Conservation (phyloP, 139 green algal species). For the Tetradesmus lagerheimii region DNA sequence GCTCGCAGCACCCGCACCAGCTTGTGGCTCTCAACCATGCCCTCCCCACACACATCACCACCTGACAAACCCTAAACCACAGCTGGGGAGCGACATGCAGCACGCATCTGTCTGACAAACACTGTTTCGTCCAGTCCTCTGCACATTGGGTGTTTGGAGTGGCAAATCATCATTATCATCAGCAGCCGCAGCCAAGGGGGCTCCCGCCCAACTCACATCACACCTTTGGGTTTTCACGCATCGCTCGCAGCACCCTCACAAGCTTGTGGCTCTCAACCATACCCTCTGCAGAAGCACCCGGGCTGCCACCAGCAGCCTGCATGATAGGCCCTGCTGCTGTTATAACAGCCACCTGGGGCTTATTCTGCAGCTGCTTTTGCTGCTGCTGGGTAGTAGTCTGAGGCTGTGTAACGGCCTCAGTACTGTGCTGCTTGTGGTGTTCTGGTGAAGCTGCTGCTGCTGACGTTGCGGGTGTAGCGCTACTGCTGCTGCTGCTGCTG, state of each 20-base stretch:
- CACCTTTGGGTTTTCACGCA: slow-evolving; percentile 2
- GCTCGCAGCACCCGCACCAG: slow-evolving; percentile 28
- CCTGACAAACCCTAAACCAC: no score
- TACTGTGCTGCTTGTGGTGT: not conserved
- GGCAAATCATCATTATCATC: no score
- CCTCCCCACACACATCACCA: no score
- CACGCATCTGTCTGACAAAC: no score
- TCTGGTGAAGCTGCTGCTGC: not conserved
- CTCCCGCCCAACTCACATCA: no score
- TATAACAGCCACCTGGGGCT: slow-evolving; percentile 52
- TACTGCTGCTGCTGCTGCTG: not conserved
- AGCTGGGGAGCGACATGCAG: no score
- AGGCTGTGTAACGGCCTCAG: no score
- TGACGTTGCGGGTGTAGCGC: no score
- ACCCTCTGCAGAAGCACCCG: not conserved
- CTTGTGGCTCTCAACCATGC: slow-evolving; percentile 51
- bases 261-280: slow-evolving; percentile 28
- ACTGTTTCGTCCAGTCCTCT: no score
- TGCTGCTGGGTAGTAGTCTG: not conserved
- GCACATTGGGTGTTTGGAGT: no score
- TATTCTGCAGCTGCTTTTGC: not conserved
- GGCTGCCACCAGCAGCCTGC: slow-evolving; percentile 14
- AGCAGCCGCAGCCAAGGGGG: no score
- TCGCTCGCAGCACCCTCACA: not conserved
- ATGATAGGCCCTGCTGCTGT: slow-evolving; percentile 49